Conservation (phyloP, 176 grass and related monocot species). For the Cenchrus purpureus region DNA sequence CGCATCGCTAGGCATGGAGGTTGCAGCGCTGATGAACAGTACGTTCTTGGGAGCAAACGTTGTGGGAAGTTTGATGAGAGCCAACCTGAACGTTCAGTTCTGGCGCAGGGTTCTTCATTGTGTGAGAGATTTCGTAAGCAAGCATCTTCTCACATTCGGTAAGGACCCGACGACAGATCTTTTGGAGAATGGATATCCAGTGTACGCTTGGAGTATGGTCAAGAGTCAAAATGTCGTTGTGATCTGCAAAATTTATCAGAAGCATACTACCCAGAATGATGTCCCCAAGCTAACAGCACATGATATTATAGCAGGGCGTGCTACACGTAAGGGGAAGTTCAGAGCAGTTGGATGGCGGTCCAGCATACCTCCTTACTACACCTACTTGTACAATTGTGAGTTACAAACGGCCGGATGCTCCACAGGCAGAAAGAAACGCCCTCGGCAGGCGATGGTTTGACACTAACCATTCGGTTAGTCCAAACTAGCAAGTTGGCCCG, state of each 20-base stretch:
- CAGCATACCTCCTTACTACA: conserved; percentile 42
- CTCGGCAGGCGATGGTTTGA: background rate
- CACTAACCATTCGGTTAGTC: too few species aligned
- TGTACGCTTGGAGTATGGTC: background rate
- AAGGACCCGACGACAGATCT: conserved; percentile 4
- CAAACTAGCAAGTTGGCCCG: too few species aligned
- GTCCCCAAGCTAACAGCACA: background rate
- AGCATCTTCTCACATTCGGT: conserved; percentile 14
- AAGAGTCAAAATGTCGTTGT: background rate
- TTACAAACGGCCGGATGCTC: background rate
- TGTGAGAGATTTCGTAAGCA: background rate
- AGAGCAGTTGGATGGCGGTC: conserved; percentile 7
- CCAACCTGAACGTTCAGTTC: conserved; percentile 1
- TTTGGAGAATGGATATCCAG: background rate
- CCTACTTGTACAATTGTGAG: background rate
- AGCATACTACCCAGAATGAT: background rate
- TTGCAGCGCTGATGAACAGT: background rate
- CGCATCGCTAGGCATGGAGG: background rate
- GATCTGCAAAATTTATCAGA: background rate
- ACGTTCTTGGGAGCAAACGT: background rate
- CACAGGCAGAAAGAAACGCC: conserved; percentile 2
- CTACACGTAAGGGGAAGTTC: conserved; percentile 4
- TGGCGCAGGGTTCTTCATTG: background rate
- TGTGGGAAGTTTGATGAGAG: background rate
- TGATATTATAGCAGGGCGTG: background rate